Conservation (phyloP, 768 basidiomycete species). For the Dictyophora rubrovolvata region DNA sequence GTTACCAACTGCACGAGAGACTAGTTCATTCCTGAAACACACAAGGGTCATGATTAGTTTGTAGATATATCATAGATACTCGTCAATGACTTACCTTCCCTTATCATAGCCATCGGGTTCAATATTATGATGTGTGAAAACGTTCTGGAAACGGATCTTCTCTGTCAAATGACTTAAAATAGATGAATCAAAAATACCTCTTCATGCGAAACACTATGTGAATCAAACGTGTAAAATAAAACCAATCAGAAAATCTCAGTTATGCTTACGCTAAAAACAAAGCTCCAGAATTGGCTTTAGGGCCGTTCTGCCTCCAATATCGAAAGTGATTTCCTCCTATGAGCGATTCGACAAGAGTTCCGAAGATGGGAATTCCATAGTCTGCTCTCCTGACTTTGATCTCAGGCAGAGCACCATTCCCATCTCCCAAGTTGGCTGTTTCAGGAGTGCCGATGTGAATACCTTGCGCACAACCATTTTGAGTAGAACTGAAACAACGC, state of each 20-base stretch:
- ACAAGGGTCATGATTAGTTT: no score
- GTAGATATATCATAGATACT: no score
- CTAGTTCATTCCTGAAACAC: constrained; percentile 29
- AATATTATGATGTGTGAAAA: constrained; percentile 19
- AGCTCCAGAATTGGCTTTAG: constrained; percentile 21
- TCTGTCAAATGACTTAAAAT: background rate
- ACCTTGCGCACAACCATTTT: background rate
- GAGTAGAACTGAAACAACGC: background rate
- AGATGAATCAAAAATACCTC: background rate
- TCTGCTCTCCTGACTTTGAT: constrained; percentile 7
- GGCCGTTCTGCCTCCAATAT: constrained; percentile 22
- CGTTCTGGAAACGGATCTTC: constrained; percentile 11
- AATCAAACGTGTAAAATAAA: background rate
- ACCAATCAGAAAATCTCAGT: background rate
- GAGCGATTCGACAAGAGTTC: constrained; percentile 19
- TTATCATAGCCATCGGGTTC: constrained; percentile 21
- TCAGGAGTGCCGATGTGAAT: constrained; percentile 13
- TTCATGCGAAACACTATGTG: constrained; percentile 4
- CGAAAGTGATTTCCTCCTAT: constrained; percentile 4
- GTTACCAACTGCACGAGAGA: constrained; percentile 27
- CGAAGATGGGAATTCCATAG: background rate
- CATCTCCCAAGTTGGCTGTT: constrained; percentile 14
- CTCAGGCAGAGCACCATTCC: constrained; percentile 8
- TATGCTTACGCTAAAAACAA: constrained; percentile 25
- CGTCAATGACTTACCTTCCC: constrained; percentile 20